Conservation (phyloP, 768 basidiomycete species). For the Clavaria fumosa region DNA sequence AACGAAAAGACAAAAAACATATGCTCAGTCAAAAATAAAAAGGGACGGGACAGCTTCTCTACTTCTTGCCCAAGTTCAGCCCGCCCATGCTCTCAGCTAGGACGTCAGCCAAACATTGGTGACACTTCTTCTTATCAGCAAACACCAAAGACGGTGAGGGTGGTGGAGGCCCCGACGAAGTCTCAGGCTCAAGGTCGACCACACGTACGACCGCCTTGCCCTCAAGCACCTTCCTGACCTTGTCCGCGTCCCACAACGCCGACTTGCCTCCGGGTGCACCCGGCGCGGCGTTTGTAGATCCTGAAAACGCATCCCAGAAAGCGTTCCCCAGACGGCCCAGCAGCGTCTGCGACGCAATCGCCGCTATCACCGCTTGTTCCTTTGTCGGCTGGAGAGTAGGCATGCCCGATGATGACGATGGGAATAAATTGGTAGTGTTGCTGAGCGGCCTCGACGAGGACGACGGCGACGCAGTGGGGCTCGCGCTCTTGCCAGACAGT, state of each 20-base stretch:
- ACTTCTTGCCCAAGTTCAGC: constrained; percentile 43
- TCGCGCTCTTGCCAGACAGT: constrained; percentile 34
- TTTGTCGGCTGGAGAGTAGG: constrained; percentile 11
- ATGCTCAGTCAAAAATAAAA: constrained; percentile 3
- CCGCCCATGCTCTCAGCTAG: constrained; percentile 59
- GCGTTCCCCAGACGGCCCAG: constrained; percentile 53
- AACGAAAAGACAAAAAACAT: background rate
- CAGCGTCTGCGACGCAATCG: constrained; percentile 68
- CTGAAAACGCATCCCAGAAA: constrained; percentile 87
- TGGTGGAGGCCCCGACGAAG: background rate
- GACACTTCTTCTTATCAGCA: constrained; percentile 5
- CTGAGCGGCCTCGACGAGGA: constrained; percentile 9
- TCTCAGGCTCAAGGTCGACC: constrained; percentile 49
- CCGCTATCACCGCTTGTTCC: constrained; percentile 39
- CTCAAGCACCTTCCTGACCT: constrained; percentile 67
- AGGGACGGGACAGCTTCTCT: constrained; percentile 7
- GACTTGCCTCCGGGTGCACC: constrained; percentile 7
- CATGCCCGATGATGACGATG: background rate
- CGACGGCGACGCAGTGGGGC: constrained; percentile 9
- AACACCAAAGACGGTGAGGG: constrained; percentile 3
- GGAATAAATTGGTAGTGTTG: constrained; percentile 7
- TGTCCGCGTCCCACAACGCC: constrained; percentile 49
- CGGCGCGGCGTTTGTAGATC: constrained; percentile 19
- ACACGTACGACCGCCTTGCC: constrained; percentile 68
- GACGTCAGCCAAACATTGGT: constrained; percentile 21